Evolutionary conservation across 2,329 filamentous ascomycete species (phyloP).

Genomic region (Fusarium caatingaense): DNA sequence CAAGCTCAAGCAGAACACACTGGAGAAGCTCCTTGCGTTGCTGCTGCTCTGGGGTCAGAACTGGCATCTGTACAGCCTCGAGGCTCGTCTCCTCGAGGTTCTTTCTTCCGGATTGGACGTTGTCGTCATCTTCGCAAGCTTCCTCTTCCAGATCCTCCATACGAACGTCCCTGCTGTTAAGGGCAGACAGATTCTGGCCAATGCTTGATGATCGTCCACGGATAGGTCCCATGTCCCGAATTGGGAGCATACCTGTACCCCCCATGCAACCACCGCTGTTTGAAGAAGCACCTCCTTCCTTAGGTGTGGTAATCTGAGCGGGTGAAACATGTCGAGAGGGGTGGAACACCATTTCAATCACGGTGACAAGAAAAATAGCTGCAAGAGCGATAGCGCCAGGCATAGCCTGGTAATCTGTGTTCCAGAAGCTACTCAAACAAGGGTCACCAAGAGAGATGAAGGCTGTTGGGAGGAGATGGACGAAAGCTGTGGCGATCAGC

Average conservation of each 20-base stretch:
- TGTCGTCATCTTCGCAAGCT: conserved; percentile 30
- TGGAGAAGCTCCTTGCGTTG: conserved; percentile 76
- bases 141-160: conserved; percentile 30
- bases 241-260: conserved; percentile 45
- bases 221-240: conserved; percentile 51
- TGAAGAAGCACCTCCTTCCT: background rate
- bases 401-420: conserved; percentile 78
- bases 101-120: conserved; percentile 31
- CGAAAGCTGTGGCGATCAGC: conserved; percentile 79
- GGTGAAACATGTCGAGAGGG: conserved; percentile 52
- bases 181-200: conserved; percentile 48
- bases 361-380: conserved; percentile 81
- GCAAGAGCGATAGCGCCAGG: conserved; percentile 84
- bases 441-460: conserved; percentile 72
- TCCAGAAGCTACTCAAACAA: conserved; percentile 81
- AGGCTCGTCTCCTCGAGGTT: conserved; percentile 39
- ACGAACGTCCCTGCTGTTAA: conserved; percentile 42
- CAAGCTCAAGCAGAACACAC: conserved; percentile 81
- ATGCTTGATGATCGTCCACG: conserved; percentile 52
- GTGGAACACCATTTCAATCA: conserved; percentile 78
- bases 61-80: conserved; percentile 41
- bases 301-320: conserved; percentile 14
- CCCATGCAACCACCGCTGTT: conserved; percentile 43
- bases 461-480: conserved; percentile 76
- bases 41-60: conserved; percentile 64